Evolutionary conservation across 106 monocot species (phyloP), one percentile per base, ranked within the genome.

Genomic region (Dendrobium chrysotoxum): DNA sequence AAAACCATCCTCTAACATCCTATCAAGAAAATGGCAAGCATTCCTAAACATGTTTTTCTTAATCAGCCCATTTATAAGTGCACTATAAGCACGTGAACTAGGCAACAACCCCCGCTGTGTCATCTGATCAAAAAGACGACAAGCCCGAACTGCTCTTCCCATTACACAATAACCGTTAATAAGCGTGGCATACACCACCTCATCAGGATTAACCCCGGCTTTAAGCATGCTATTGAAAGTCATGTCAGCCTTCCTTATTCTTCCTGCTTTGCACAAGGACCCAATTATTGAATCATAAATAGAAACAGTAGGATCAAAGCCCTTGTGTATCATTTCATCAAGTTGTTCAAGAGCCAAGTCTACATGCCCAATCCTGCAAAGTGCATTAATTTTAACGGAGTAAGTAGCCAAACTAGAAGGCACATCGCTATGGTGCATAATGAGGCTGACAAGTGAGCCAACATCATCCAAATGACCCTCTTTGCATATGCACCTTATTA

Each of bases 401-500:
- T 84, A 84, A 65, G 84, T 82, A 41, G 79, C 79, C 67, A 84
- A 28, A 76, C 82, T 81, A 53, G 79, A 78, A 31, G 38, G 3
- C n/a, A 82, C 42, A 18, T 82, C 79, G 44, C 78, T 83, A 30
- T 41, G 39, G 64, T 81, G 58, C 84, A 87, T 10, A 74, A 74
- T 76, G 44, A 66, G 65, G 9, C 31, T 58, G 16, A 81, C 31
- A 21, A 84, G 79, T 39, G 68, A 73, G 68, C 76, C n/a, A 79
- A 55, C 84, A 76, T 79, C 79, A 25, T 77, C 79, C 46, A 77
- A 79, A 5, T 23, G 61, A n/a, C 71, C 72, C 79, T 84, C 82
- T 40, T 84, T 87, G 79, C 68, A 87, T 10, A 87, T 31, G 40
- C 57, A 87, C 54, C 76, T 79, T 82, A 87, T 26, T 2, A 87